Base-by-base conservation (phyloP, 163 green algal genomes). In the Volvox carteri region DNA sequence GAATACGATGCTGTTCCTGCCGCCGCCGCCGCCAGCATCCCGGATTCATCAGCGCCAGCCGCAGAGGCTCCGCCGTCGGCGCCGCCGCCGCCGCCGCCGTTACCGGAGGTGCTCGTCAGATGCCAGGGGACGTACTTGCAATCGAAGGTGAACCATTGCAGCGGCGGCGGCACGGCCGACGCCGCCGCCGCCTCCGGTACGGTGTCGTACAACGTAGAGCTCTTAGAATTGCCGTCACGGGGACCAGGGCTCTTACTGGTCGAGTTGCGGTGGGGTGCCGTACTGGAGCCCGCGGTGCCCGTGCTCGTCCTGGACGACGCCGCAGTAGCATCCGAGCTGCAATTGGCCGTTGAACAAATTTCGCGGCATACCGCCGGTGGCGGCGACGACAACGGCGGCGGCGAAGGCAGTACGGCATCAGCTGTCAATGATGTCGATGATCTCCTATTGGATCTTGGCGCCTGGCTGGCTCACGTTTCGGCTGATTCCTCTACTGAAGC, bases 141-240 rank as follows among this genome's bases (percentile, higher is more conserved):
- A 0, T 58, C 0, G 1, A 6, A 37, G 1, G 39, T 58, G 41
- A 3, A 19, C 2, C 35, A 35, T 5, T 16, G 62, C 39, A 35
- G 23, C 37, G 21, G 50, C 76, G 52, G 52, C 33, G 37, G 35
- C 35, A 6, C n/a, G 12, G 19, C 33, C 14, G 0, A 52, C 50
- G 58, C 1, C 65, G 65, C n/a, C 74, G 46, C 44, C 44, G 46
- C 28, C 44, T 3, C 42, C 46, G 9, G 23, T 16, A 28, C 41
- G 12, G 33, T 9, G 46, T 70, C n/a, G 46, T 68, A 83, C 50
- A 52, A 84, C 5, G n/a, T 84, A 50, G 75, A 72, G n/a, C 50
- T 70, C 1, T 19, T 48, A 1, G 75, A 70, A 35, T 5, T 28
- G 67, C 67, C 67, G 33, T 35, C 67, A 5, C 33, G 9, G n/a